phyloP scores from a whole-genome alignment of 352 stramenopile species.

The Globisporangium megalacanthum region DNA sequence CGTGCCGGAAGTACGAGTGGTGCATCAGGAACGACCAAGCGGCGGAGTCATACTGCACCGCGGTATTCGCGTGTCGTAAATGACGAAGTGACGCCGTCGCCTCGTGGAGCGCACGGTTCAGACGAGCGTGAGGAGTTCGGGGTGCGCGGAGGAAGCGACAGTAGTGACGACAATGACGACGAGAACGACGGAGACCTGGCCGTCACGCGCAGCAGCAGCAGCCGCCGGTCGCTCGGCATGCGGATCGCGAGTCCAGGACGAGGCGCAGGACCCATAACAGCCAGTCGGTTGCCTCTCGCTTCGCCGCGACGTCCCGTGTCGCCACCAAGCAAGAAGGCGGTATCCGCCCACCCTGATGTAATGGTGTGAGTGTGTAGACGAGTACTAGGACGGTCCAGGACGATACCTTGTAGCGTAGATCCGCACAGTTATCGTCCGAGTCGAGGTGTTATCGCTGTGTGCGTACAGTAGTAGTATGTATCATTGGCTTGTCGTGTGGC shows the following conservation, averaged over 20 bases:
- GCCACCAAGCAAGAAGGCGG: constrained; percentile 15
- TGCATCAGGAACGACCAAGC: not conserved
- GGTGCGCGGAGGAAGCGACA: not conserved
- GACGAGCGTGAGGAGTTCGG: constrained; percentile 15
- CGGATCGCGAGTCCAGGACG: constrained; percentile 3
- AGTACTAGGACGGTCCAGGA: too few species aligned
- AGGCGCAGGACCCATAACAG: too few species aligned
- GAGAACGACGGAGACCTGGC: constrained; percentile 3
- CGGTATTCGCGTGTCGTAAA: constrained; percentile 16
- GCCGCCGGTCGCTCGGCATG: constrained; percentile 3
- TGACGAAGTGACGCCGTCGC: constrained; percentile 13
- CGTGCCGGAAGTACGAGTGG: not conserved
- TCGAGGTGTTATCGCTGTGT: too few species aligned
- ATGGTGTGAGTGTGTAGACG: not conserved
- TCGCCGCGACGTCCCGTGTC: constrained; percentile 1
- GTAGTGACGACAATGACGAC: constrained; percentile 1
- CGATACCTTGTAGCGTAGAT: too few species aligned
- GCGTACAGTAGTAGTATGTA: too few species aligned
- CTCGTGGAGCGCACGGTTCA: constrained; percentile 2
- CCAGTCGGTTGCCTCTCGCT: not conserved
- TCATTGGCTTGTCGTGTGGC: too few species aligned
- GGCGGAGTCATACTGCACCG: not conserved
- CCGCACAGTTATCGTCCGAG: too few species aligned
- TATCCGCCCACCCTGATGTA: constrained; percentile 4
- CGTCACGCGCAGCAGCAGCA: not conserved